Evolutionary conservation across 805 yeast species (phyloP).

Genomic region (Candida pseudoglaebosa): DNA sequence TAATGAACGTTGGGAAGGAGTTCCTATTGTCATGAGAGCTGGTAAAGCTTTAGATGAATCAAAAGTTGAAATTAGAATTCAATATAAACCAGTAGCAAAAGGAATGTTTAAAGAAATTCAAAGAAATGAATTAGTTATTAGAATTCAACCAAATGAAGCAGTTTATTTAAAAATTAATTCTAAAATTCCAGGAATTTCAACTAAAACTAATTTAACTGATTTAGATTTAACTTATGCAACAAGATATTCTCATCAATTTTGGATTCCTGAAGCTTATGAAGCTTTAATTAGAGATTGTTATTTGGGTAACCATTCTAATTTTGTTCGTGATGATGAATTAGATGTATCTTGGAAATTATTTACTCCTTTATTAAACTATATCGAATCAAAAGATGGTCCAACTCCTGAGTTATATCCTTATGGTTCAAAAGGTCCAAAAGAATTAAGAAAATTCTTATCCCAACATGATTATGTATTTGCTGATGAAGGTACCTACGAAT

Average conservation of each 20-base stretch:
- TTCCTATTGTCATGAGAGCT: constrained; percentile 91
- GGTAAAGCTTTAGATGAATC: constrained; percentile 96
- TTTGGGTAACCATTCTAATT: constrained; percentile 92
- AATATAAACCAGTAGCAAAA: constrained; percentile 79
- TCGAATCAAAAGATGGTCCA: constrained; percentile 72
- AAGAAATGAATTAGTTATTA: constrained; percentile 88
- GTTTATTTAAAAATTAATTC: constrained; percentile 90
- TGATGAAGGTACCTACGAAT: constrained; percentile 66
- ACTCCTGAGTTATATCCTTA: constrained; percentile 70
- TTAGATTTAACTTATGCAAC: constrained; percentile 81
- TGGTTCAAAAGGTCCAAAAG: constrained; percentile 86
- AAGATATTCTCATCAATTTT: constrained; percentile 75
- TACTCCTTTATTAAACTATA: constrained; percentile 80
- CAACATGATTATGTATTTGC: constrained; percentile 72
- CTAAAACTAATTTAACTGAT: constrained; percentile 79
- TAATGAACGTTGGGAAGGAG: constrained; percentile 98
- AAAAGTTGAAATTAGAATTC: constrained; percentile 92
- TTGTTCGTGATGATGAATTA: constrained; percentile 96
- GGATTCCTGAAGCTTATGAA: constrained; percentile 98
- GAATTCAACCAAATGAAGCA: constrained; percentile 94
- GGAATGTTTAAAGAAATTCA: constrained; percentile 80
- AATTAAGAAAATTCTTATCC: constrained; percentile 55
- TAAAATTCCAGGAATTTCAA: constrained; percentile 88
- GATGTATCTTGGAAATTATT: constrained; percentile 90
- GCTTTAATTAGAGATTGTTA: constrained; percentile 87